These are phyloP conservation scores for Phoenix dactylifera DNA, from an alignment of 176 grass and related monocot species.

Conservation along the genomic window DNA sequence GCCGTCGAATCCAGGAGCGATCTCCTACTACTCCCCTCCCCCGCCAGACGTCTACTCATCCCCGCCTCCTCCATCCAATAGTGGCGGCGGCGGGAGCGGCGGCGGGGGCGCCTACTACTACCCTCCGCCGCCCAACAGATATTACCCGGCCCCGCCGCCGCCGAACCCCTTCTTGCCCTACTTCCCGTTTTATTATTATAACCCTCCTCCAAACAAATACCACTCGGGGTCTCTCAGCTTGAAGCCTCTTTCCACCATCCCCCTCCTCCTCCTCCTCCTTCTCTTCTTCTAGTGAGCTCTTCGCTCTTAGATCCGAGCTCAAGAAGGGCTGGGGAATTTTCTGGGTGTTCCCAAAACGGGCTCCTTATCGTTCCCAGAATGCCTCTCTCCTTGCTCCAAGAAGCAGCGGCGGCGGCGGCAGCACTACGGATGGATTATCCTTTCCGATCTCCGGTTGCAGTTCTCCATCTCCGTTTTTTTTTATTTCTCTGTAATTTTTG, in stretches of 20 bases:
- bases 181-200: conserved; percentile 96
- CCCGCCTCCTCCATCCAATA: conserved; percentile 25
- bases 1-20: background rate
- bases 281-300: background rate
- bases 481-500: too few relatives aligned
- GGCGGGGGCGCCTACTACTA: conserved; percentile 10
- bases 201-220: conserved; percentile 44
- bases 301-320: too few relatives aligned
- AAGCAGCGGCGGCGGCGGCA: too few relatives aligned
- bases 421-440: too few relatives aligned
- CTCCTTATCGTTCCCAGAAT: too few relatives aligned
- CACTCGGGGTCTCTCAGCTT: background rate
- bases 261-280: background rate
- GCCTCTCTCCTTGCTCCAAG: too few relatives aligned
- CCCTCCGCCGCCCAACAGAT: background rate
- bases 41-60: conserved; percentile 17
- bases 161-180: conserved; percentile 95
- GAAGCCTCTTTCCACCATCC: background rate
- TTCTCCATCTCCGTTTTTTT: too few relatives aligned
- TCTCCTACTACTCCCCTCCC: conserved; percentile 23
- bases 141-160: conserved; percentile 59
- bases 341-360: too few relatives aligned
- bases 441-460: too few relatives aligned
- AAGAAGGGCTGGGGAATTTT: too few relatives aligned
- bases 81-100: background rate